phyloP scores from a whole-genome alignment of 1,139 yeast species.

The Pichia sp. region DNA sequence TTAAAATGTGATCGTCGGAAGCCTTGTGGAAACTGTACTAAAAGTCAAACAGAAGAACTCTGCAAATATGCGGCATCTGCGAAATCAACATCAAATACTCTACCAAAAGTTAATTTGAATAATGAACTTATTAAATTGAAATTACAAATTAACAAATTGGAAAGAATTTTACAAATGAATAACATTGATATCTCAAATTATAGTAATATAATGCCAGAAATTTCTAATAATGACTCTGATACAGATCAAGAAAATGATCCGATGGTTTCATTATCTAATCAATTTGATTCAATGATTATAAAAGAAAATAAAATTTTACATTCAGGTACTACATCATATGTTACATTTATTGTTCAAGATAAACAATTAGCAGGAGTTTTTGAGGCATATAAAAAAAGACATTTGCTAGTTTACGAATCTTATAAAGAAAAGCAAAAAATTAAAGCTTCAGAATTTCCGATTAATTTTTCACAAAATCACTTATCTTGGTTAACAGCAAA shows the following conservation, averaged over 20 bases:
- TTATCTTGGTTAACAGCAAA: constrained; percentile 14
- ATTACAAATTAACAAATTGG: constrained; percentile 27
- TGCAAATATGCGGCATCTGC: constrained; percentile 29
- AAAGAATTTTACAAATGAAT: constrained; percentile 23
- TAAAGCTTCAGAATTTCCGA: constrained; percentile 15
- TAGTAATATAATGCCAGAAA: constrained; percentile 15
- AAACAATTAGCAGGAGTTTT: constrained; percentile 30
- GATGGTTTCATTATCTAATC: constrained; percentile 10
- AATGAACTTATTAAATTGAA: constrained; percentile 29
- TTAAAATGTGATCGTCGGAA: constrained; percentile 32
- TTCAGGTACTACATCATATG: constrained; percentile 37
- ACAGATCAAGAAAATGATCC: constrained; percentile 23
- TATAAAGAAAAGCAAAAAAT: constrained; percentile 19
- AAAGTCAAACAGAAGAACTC: constrained; percentile 19
- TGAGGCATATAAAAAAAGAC: constrained; percentile 25
- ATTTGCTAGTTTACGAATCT: constrained; percentile 21
- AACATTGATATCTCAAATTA: constrained; percentile 22
- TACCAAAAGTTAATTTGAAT: constrained; percentile 24
- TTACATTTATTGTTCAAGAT: constrained; percentile 34
- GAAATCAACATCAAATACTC: constrained; percentile 11
- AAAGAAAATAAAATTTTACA: constrained; percentile 38
- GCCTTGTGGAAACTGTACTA: constrained; percentile 31
- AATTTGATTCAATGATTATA: constrained; percentile 35
- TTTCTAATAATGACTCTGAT: constrained; percentile 1
- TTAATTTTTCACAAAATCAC: constrained; percentile 8